Conservation (phyloP, 164 flowering plant genomes). For the Litsea cubeba region DNA sequence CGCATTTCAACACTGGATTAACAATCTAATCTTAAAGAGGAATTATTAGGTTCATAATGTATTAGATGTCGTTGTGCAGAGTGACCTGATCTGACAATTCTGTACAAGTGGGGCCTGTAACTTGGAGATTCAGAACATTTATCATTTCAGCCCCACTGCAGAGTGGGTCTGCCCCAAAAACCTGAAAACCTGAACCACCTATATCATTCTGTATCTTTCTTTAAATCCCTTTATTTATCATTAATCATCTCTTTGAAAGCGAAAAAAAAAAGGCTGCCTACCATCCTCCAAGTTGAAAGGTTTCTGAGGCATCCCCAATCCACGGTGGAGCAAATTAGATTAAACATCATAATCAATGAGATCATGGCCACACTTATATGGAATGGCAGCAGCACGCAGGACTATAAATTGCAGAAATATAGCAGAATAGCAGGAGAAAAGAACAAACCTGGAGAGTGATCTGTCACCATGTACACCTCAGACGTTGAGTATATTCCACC, state of each 20-base stretch:
- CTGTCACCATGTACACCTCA: conserved; percentile 93
- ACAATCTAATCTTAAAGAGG: not conserved
- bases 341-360: not conserved
- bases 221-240: not conserved
- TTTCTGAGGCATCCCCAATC: not conserved
- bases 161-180: not conserved
- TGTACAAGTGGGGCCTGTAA: not conserved
- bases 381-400: not conserved
- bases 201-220: not conserved
- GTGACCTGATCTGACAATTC: not conserved
- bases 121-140: not conserved
- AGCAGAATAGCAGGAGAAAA: not conserved
- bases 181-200: not conserved
- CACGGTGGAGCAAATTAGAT: not conserved
- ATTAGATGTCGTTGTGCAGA: not conserved
- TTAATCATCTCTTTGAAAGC: not conserved
- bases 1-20: not conserved
- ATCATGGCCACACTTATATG: no score
- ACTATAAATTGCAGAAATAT: not conserved
- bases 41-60: not conserved
- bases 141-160: not conserved
- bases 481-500: conserved; percentile 93
- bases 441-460: conserved; percentile 76
- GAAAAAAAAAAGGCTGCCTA: not conserved
- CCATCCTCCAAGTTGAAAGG: not conserved